Evolutionary conservation across 2,329 filamentous ascomycete genomes (phyloP), one percentile per base, ranked within the genome.

Genomic region (Cladorrhinum sp.): DNA sequence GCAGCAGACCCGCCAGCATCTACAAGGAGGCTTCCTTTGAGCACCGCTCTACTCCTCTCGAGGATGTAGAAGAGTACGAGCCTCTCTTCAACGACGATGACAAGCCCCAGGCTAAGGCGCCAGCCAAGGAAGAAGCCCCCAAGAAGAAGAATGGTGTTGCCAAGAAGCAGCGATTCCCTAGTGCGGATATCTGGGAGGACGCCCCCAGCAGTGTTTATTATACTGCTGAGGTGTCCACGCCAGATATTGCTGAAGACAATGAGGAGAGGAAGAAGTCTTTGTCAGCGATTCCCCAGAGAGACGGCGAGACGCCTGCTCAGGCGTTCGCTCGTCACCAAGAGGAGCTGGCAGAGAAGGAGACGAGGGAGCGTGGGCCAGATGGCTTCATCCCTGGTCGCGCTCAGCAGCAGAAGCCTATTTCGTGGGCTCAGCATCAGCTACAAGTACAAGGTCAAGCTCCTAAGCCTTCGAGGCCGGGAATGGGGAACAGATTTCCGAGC

Each of bases 121-220:
- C 76, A 18, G 71, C 73, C 29, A 69, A 73, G 8, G 69, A 76
- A 41, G 58, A 70, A 51, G 71, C 73, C 48, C 71, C 72, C 23
- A 77, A 80, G 55, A 81, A 81, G 59, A 45, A 45, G 32, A 36
- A 36, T 36, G 32, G 32, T 36, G 78, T 78, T 58, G 80, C 85
- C 65, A 77, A 82, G 62, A 84, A 85, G 64, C 88, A 89, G 62
- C 75, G 83, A 63, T 99, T 99, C 75, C 95, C 95, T 1, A 97
- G 93, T 74, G 90, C 93, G 73, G 95, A 99, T 72, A 85, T 98
- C 45, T 99, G 95, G 95, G 95, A 99, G 77, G 96, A 99, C 73
- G 89, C 92, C 0, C 95, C 96, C 3, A 89, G 87, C 70, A 96
- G 92, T 75, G 81, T 91, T 56, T 87, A 95, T 69, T 86, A 84